Conservation (phyloP, 192 early-diverging fungal species). For the Entomortierella beljakovae region DNA sequence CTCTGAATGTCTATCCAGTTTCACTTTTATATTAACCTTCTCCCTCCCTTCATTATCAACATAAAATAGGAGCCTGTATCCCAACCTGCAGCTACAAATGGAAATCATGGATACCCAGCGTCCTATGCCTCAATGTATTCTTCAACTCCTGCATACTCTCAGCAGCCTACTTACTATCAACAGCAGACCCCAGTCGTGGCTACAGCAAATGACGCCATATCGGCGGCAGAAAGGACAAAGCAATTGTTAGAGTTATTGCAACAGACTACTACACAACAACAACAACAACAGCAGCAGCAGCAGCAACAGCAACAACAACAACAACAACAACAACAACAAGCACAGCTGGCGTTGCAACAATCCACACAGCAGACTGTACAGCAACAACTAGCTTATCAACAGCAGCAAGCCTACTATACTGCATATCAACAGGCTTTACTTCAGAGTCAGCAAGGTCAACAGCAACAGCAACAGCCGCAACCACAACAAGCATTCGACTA, state of each 20-base stretch:
- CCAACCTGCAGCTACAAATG: too few relatives aligned
- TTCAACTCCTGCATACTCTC: too few relatives aligned
- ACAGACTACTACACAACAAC: background rate
- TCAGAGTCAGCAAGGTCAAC: constrained; percentile 9
- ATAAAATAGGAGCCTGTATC: too few relatives aligned
- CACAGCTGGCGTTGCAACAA: background rate
- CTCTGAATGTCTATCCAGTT: background rate
- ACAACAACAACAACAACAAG: constrained; percentile 2
- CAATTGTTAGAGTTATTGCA: background rate
- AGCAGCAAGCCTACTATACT: constrained; percentile 16
- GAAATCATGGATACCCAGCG: too few relatives aligned
- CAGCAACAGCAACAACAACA: constrained; percentile 7
- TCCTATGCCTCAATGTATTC: too few relatives aligned
- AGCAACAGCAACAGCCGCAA: constrained; percentile 21
- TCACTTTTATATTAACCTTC: background rate
- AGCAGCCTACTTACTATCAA: too few relatives aligned
- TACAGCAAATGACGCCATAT: too few relatives aligned
- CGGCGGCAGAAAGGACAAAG: background rate
- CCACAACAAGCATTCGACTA: constrained; percentile 8
- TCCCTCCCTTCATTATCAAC: background rate
- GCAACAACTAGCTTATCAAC: constrained; percentile 19
- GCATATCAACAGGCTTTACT: constrained; percentile 3
- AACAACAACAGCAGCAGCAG: too few relatives aligned
- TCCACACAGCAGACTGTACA: background rate
- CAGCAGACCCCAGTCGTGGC: too few relatives aligned